Percentiles rank a stretch among this genome's conserved stretches.
phyloP scores from a whole-genome alignment of 2,329 filamentous ascomycete species.

The Phialophora verrucosa region DNA sequence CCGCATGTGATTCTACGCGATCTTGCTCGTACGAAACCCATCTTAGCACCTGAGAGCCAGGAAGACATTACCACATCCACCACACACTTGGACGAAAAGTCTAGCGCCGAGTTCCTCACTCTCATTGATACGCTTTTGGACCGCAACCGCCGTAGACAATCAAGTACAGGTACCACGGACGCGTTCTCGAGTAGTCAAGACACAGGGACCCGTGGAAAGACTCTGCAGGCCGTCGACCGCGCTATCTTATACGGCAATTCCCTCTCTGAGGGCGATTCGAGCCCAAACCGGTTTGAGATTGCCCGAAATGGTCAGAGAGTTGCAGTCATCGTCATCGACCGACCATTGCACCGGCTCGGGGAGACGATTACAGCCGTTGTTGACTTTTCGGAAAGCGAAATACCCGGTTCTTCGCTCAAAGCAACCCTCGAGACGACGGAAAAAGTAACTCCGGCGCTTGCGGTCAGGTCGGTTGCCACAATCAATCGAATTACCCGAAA shows the following conservation, averaged over 20 bases:
- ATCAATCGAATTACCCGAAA: constrained; percentile 86
- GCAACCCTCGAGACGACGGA: constrained; percentile 86
- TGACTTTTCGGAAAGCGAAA: constrained; percentile 77
- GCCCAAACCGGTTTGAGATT: constrained; percentile 94
- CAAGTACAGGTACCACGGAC: constrained; percentile 37
- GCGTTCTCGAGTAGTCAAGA: constrained; percentile 19
- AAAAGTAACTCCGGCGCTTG: constrained; percentile 77
- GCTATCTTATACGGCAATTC: constrained; percentile 84
- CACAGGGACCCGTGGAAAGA: constrained; percentile 53
- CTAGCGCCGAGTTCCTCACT: constrained; percentile 57
- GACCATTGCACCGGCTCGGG: constrained; percentile 86
- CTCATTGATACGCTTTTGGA: constrained; percentile 39
- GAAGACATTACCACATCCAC: constrained; percentile 47
- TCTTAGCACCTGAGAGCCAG: constrained; percentile 53
- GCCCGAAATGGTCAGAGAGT: constrained; percentile 90
- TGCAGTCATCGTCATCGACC: constrained; percentile 84
- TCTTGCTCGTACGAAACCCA: constrained; percentile 69
- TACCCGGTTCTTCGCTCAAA: constrained; percentile 85
- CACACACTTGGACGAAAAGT: constrained; percentile 67
- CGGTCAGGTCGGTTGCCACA: constrained; percentile 81
- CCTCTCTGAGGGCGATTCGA: constrained; percentile 70
- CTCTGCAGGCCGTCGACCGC: constrained; percentile 86
- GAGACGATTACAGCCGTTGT: constrained; percentile 84
- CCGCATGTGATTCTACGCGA: constrained; percentile 90
- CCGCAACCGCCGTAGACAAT: constrained; percentile 36